Conservation (phyloP, 163 green algal genomes). For the Scenedesmus sp. region DNA sequence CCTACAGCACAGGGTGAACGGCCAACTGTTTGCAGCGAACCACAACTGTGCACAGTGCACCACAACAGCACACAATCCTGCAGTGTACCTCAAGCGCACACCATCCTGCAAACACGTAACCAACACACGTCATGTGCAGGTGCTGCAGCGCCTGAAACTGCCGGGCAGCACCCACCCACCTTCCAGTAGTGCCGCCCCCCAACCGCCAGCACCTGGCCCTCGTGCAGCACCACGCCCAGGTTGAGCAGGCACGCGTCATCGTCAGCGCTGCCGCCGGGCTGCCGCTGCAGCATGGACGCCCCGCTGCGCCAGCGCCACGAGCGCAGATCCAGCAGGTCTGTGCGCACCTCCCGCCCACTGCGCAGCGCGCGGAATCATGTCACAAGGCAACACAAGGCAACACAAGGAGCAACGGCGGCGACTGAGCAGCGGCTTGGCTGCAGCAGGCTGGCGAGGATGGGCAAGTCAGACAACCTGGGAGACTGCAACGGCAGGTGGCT, state of each 20-base stretch:
- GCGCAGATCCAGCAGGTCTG: conserved; percentile 32
- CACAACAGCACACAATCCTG: neutral
- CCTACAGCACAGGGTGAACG: too few species aligned
- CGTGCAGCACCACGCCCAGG: conserved; percentile 1
- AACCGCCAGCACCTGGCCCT: conserved; percentile 6
- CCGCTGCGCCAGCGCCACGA: conserved; percentile 26
- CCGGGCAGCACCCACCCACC: neutral
- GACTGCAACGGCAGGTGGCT: too few species aligned
- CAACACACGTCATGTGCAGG: too few species aligned
- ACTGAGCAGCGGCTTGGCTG: too few species aligned
- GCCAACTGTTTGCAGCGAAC: too few species aligned
- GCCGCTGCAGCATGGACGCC: conserved; percentile 21
- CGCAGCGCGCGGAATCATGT: neutral
- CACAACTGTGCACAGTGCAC: too few species aligned
- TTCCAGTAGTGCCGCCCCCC: conserved; percentile 28
- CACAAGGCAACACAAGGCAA: neutral
- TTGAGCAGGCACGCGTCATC: conserved; percentile 8
- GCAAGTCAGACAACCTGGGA: too few species aligned
- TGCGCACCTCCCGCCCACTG: neutral
- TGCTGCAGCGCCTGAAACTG: neutral
- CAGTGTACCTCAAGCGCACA: too few species aligned
- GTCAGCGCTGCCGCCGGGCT: neutral
- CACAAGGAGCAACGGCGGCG: too few species aligned
- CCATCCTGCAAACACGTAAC: too few species aligned
- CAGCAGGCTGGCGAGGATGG: too few species aligned